Percentiles rank a stretch among this genome's conserved stretches.
phyloP scores from a whole-genome alignment of 495 filamentous ascomycete genomes.

The Neurospora sp. region DNA sequence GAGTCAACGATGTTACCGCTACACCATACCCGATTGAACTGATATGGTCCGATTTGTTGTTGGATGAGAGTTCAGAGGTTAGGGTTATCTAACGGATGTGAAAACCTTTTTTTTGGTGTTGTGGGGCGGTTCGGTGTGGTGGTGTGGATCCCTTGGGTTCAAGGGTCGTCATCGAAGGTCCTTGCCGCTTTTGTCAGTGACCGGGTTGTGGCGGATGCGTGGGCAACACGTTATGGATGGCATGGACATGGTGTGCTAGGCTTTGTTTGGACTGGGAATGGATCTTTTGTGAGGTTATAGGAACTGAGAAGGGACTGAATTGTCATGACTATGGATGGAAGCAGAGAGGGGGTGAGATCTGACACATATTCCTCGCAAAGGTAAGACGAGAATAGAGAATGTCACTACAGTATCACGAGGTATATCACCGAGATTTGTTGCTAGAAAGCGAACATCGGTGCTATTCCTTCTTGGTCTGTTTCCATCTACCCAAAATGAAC shows the following conservation, averaged over 20 bases:
- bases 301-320: background rate
- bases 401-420: background rate
- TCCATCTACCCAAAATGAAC: background rate
- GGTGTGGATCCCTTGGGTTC: background rate
- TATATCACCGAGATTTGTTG: background rate
- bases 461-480: background rate
- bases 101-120: background rate
- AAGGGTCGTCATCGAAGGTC: background rate
- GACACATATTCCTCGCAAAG: background rate
- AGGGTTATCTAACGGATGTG: background rate
- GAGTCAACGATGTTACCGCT: background rate
- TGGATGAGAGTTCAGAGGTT: fast-evolving
- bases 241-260: background rate
- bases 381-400: background rate
- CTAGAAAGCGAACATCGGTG: background rate
- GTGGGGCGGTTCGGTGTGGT: background rate
- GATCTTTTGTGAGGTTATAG: background rate
- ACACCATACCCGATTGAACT: background rate
- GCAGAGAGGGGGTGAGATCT: background rate
- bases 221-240: background rate
- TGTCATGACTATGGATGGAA: background rate
- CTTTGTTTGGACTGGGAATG: background rate
- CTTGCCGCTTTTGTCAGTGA: background rate
- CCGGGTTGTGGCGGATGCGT: background rate
- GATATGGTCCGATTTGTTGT: background rate